Percentiles rank a stretch among this genome's conserved stretches.
Conservation (phyloP, 1,284 basidiomycete species). For the Melampsora larici-populina region DNA sequence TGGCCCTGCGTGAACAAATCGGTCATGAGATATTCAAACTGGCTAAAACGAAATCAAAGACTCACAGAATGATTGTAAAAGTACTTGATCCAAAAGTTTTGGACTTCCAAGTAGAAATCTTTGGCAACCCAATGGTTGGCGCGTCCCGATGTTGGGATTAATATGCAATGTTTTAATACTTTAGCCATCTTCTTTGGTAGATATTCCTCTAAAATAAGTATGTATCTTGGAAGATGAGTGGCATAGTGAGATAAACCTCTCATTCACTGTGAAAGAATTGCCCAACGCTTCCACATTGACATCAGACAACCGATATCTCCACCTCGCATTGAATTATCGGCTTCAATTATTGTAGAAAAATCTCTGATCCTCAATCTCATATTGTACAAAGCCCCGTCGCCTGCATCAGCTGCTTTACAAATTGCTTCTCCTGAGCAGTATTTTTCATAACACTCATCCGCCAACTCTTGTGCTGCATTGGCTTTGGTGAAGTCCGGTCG, state of each 20-base stretch:
- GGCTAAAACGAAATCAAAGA: too few relatives aligned
- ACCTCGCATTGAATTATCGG: background rate
- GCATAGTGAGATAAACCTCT: background rate
- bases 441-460: background rate
- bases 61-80: background rate
- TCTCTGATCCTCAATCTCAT: background rate
- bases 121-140: background rate
- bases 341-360: background rate
- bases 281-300: background rate
- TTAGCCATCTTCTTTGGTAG: background rate
- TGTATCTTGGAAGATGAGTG: background rate
- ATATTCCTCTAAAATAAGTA: background rate
- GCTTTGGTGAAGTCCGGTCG: background rate
- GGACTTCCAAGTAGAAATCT: too few relatives aligned
- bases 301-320: slow-evolving; percentile 7
- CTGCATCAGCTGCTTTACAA: too few relatives aligned
- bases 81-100: slow-evolving; percentile 7
- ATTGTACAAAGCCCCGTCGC: too few relatives aligned
- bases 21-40: background rate
- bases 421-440: too few relatives aligned
- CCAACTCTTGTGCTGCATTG: background rate
- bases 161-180: background rate
- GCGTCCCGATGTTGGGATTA: background rate
- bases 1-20: background rate
- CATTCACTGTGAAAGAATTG: background rate